Conservation (phyloP, 495 filamentous ascomycete genomes). For the Lasiosphaeriaceae sp. region DNA sequence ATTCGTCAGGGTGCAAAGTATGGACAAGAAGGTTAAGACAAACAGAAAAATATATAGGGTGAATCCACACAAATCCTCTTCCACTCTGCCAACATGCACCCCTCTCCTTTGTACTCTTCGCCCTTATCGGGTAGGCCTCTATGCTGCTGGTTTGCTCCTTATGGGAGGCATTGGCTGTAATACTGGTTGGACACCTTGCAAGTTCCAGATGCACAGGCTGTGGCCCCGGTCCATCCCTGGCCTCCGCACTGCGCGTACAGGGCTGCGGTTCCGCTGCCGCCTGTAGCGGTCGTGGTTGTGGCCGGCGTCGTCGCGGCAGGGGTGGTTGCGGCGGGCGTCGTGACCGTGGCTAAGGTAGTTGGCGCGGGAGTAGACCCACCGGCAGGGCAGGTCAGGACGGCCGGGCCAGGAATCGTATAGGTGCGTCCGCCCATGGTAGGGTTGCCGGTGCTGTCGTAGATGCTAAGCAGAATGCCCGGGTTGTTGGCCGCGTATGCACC, state of each 20-base stretch:
- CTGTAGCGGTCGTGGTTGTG: slow-evolving; percentile 9
- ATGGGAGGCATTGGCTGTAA: slow-evolving; percentile 25
- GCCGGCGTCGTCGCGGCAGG: slow-evolving; percentile 16
- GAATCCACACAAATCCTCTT: too few species aligned
- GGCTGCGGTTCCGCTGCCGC: slow-evolving; percentile 28
- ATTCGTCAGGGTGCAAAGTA: too few species aligned
- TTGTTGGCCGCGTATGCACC: slow-evolving; percentile 46
- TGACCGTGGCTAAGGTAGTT: not conserved
- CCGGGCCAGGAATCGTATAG: slow-evolving; percentile 41
- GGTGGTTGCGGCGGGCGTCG: not conserved
- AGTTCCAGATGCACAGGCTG: slow-evolving; percentile 29
- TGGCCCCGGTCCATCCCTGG: slow-evolving; percentile 39
- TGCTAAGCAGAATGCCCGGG: slow-evolving; percentile 49
- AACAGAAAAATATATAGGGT: too few species aligned
- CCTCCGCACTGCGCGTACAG: slow-evolving; percentile 47
- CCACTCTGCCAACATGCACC: too few species aligned
- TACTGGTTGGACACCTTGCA: slow-evolving; percentile 26
- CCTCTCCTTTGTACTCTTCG: too few species aligned
- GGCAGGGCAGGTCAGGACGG: slow-evolving; percentile 24
- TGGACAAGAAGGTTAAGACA: too few species aligned
- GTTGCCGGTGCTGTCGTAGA: slow-evolving; percentile 31
- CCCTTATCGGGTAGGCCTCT: too few species aligned
- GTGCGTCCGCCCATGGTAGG: not conserved
- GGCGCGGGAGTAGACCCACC: slow-evolving; percentile 1
- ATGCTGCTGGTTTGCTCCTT: too few species aligned